Evolutionary conservation across 441 rosid species (phyloP).

Genomic region (Populus hybrid): DNA sequence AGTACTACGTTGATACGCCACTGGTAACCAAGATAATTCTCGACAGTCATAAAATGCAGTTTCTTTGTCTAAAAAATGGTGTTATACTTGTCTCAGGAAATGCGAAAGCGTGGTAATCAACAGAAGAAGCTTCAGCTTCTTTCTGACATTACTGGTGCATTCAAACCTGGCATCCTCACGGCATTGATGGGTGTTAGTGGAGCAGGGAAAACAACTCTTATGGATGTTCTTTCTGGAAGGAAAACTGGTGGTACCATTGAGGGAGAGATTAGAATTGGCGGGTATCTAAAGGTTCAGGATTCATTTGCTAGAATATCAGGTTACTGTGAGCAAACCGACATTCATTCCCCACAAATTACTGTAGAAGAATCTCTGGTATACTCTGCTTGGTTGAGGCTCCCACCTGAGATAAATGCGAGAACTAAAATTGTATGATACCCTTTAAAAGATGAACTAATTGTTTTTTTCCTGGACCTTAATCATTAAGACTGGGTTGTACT

Average conservation of each 20-base stretch:
- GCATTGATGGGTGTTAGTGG: constrained; percentile 97
- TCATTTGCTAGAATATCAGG: constrained; percentile 42
- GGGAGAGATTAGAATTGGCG: constrained; percentile 72
- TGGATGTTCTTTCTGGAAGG: constrained; percentile 95
- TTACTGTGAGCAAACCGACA: constrained; percentile 33
- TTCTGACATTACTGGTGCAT: constrained; percentile 64
- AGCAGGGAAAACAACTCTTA: constrained; percentile 92
- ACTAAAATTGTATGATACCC: constrained; percentile 47
- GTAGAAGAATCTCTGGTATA: constrained; percentile 60
- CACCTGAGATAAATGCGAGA: constrained; percentile 37
- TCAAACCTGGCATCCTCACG: constrained; percentile 86
- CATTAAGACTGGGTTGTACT: background rate
- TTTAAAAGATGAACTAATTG: background rate
- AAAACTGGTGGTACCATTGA: constrained; percentile 87
- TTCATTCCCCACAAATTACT: constrained; percentile 51
- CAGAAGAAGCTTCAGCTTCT: constrained; percentile 74
- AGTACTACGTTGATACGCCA: background rate
- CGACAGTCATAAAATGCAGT: background rate
- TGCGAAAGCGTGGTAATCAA: constrained; percentile 64
- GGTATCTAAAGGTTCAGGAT: constrained; percentile 64
- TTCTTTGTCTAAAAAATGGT: background rate
- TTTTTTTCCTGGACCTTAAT: background rate
- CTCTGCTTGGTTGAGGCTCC: constrained; percentile 44
- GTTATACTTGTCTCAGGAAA: constrained; percentile 47
- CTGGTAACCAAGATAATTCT: background rate